phyloP scores from a whole-genome alignment of 2,329 filamentous ascomycete genomes.

The Huntiella abstrusa region DNA sequence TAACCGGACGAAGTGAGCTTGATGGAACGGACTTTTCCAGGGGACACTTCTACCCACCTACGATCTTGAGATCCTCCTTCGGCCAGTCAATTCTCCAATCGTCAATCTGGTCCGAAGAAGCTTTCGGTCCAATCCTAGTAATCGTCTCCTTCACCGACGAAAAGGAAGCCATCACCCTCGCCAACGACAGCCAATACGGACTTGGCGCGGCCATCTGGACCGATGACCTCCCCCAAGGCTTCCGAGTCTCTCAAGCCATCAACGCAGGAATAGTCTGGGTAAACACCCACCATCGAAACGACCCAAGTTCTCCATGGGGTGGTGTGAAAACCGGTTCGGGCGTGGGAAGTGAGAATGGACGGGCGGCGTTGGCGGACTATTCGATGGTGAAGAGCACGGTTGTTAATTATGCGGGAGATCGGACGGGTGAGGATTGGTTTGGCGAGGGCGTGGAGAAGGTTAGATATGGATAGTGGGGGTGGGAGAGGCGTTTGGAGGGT shows the following conservation, averaged over 20 bases:
- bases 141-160: slow-evolving; percentile 26
- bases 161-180: slow-evolving; percentile 17
- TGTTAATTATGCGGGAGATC: slow-evolving; percentile 44
- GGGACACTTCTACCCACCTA: slow-evolving; percentile 17
- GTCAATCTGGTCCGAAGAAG: slow-evolving; percentile 38
- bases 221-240: slow-evolving; percentile 27
- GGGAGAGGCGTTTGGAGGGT: too few relatives aligned
- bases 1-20: slow-evolving; percentile 25
- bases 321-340: slow-evolving; percentile 43
- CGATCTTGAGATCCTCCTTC: slow-evolving; percentile 30
- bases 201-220: slow-evolving; percentile 39
- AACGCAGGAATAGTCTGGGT: slow-evolving; percentile 43
- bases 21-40: slow-evolving; percentile 39
- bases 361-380: slow-evolving; percentile 42
- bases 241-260: slow-evolving; percentile 29
- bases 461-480: slow-evolving; percentile 4
- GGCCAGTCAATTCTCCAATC: slow-evolving; percentile 15
- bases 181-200: slow-evolving; percentile 31
- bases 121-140: slow-evolving; percentile 46
- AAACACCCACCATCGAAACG: slow-evolving; percentile 49
- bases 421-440: slow-evolving; percentile 48
- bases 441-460: slow-evolving; percentile 35
- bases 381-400: slow-evolving; percentile 46
- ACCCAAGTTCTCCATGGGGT: slow-evolving; percentile 54
- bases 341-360: slow-evolving; percentile 54